These are phyloP conservation scores for Capsicum pubescens DNA, from an alignment of 257 asterid species.

Conservation along the genomic window DNA sequence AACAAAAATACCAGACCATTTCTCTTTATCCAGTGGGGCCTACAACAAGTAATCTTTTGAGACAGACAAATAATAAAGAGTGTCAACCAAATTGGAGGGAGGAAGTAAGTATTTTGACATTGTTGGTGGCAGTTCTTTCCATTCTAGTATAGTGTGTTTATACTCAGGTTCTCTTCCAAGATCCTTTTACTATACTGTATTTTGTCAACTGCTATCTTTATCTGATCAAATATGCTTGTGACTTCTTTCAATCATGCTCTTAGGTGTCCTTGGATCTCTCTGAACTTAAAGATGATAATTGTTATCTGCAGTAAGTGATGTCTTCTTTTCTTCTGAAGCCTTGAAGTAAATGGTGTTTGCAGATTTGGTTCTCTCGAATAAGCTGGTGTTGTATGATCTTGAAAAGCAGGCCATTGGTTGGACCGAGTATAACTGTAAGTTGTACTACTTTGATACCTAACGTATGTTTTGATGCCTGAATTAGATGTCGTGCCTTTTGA, in stretches of 20 bases:
- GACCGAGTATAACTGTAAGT: slow-evolving; percentile 99
- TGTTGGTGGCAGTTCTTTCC: slow-evolving; percentile 12
- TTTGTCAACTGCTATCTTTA: slow-evolving; percentile 9
- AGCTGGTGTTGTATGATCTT: slow-evolving; percentile 91
- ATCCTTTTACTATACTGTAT: background rate
- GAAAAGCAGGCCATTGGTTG: slow-evolving; percentile 96
- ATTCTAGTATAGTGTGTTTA: background rate
- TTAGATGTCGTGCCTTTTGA: slow-evolving; percentile 17
- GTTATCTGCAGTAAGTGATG: slow-evolving; percentile 4
- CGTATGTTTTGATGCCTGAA: background rate
- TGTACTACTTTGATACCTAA: slow-evolving; percentile 11
- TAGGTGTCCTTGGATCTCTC: background rate
- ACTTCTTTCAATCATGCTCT: slow-evolving; percentile 10
- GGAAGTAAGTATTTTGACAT: slow-evolving; percentile 16
- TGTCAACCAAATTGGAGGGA: background rate
- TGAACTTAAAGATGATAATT: slow-evolving; percentile 11
- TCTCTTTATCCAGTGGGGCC: background rate
- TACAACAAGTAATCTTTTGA: background rate
- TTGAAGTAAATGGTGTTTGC: slow-evolving; percentile 44
- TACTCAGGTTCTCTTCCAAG: background rate
- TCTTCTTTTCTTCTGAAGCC: slow-evolving; percentile 31
- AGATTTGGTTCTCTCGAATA: slow-evolving; percentile 95
- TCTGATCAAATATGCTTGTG: background rate
- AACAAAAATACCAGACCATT: background rate
- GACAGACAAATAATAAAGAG: background rate